phyloP scores from a whole-genome alignment of 1,139 yeast species.

The Suhomyces ambrosiae region DNA sequence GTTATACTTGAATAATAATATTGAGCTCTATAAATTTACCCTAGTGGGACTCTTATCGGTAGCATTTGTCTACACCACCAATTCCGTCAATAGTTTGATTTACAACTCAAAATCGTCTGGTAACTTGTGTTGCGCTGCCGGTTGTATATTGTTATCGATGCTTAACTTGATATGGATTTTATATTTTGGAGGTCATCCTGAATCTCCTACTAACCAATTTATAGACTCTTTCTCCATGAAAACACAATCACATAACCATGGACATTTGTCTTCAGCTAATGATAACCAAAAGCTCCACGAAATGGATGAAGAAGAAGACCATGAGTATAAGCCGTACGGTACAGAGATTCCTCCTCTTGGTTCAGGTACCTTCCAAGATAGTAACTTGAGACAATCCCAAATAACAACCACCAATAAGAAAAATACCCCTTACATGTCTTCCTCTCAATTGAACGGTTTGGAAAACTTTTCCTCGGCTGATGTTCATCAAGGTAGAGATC shows the following conservation, averaged over 20 bases:
- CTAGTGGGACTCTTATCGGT: slow-evolving; percentile 57
- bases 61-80: slow-evolving; percentile 81
- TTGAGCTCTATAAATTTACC: slow-evolving; percentile 72
- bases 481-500: slow-evolving; percentile 37
- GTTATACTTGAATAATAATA: slow-evolving; percentile 65
- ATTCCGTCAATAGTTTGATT: slow-evolving; percentile 77
- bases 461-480: slow-evolving; percentile 54
- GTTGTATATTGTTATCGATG: slow-evolving; percentile 80
- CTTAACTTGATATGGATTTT: slow-evolving; percentile 80
- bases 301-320: slow-evolving; percentile 33
- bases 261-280: slow-evolving; percentile 32
- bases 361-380: slow-evolving; percentile 33
- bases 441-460: slow-evolving; percentile 59
- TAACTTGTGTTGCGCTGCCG: slow-evolving; percentile 86
- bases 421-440: slow-evolving; percentile 51
- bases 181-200: slow-evolving; percentile 82
- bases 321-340: slow-evolving; percentile 32
- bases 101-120: slow-evolving; percentile 65
- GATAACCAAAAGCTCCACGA: slow-evolving; percentile 26
- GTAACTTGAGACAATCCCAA: slow-evolving; percentile 42
- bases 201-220: slow-evolving; percentile 78
- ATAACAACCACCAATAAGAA: slow-evolving; percentile 31
- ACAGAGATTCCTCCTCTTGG: slow-evolving; percentile 27
- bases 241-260: slow-evolving; percentile 30
- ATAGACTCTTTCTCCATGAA: slow-evolving; percentile 70